phyloP scores from a whole-genome alignment of 164 flowering plant genomes.

The Liriodendron chinense region DNA sequence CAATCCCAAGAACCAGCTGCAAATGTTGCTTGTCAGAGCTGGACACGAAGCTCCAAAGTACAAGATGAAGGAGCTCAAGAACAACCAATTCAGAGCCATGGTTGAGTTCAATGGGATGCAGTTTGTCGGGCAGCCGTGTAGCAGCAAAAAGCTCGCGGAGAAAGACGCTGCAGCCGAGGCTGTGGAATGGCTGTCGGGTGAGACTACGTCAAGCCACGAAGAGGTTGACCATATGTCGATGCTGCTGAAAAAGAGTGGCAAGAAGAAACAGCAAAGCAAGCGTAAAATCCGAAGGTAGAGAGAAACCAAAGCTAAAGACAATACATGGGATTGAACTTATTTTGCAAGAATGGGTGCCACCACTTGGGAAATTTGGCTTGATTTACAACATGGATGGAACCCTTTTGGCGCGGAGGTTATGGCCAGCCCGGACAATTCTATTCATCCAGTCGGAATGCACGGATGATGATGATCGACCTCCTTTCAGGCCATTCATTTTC shows the following conservation, averaged over 20 bases:
- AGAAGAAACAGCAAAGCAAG: slow-evolving; percentile 5
- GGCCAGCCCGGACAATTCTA: neutral
- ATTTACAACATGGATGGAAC: neutral
- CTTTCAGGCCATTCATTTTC: neutral
- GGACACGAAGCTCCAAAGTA: slow-evolving; percentile 66
- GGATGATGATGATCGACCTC: neutral
- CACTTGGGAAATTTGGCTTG: too few relatives aligned
- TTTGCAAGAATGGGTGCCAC: neutral
- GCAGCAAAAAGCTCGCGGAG: slow-evolving; percentile 82
- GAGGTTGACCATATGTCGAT: slow-evolving; percentile 7
- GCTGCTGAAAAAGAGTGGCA: slow-evolving; percentile 7
- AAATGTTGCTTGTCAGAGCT: slow-evolving; percentile 70
- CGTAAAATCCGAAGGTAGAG: neutral
- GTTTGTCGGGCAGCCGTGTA: slow-evolving; percentile 69
- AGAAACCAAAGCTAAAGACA: neutral
- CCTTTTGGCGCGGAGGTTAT: neutral
- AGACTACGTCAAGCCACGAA: slow-evolving; percentile 1
- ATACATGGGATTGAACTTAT: neutral
- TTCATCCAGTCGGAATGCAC: neutral
- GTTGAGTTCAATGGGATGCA: slow-evolving; percentile 81
- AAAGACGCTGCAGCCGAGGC: slow-evolving; percentile 92
- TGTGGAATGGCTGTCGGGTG: slow-evolving; percentile 62
- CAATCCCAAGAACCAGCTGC: slow-evolving; percentile 79
- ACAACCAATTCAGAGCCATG: slow-evolving; percentile 55
- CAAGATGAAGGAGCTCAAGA: slow-evolving; percentile 54